These are phyloP conservation scores for Trypanosoma conorhini DNA, from an alignment of 208 protist genomes.

Conservation along the genomic window DNA sequence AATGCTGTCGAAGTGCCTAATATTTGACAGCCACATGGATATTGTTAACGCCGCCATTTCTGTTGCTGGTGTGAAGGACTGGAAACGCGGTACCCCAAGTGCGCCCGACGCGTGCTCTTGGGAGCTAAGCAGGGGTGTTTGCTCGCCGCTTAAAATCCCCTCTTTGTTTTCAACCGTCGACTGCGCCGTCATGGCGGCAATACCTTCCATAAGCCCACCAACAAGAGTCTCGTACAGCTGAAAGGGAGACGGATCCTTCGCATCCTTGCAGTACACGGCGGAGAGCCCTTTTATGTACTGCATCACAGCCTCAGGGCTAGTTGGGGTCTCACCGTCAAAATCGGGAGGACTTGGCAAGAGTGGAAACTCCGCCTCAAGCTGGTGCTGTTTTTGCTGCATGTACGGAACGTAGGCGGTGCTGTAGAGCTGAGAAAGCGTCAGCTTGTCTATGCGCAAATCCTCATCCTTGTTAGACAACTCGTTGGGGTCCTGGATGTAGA, in stretches of 20 bases:
- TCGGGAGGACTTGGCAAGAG: constrained; percentile 67
- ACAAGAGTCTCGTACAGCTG: constrained; percentile 70
- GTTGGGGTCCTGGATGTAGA: constrained; percentile 68
- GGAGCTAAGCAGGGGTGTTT: not conserved
- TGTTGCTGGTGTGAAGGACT: constrained; percentile 19
- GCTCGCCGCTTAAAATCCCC: not conserved
- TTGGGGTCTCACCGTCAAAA: constrained; percentile 71
- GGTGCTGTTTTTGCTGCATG: constrained; percentile 38
- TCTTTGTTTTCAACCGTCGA: constrained; percentile 12
- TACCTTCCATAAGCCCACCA: constrained; percentile 24
- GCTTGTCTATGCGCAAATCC: constrained; percentile 36
- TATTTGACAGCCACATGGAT: constrained; percentile 33
- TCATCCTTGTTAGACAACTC: constrained; percentile 32
- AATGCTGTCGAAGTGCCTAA: constrained; percentile 25
- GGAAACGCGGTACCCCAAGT: not conserved
- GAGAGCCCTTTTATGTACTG: constrained; percentile 72
- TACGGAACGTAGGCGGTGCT: constrained; percentile 57
- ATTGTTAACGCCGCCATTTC: constrained; percentile 25
- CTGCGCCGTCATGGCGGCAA: constrained; percentile 6
- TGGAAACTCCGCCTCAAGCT: constrained; percentile 18
- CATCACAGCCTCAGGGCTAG: constrained; percentile 58
- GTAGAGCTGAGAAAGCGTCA: constrained; percentile 72
- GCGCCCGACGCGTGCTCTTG: not conserved
- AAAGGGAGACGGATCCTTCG: constrained; percentile 57
- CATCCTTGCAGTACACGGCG: constrained; percentile 7